Percentiles rank a stretch among this genome's conserved stretches.
Conservation (phyloP, 306 rosid species). For the Coriaria nepalensis region DNA sequence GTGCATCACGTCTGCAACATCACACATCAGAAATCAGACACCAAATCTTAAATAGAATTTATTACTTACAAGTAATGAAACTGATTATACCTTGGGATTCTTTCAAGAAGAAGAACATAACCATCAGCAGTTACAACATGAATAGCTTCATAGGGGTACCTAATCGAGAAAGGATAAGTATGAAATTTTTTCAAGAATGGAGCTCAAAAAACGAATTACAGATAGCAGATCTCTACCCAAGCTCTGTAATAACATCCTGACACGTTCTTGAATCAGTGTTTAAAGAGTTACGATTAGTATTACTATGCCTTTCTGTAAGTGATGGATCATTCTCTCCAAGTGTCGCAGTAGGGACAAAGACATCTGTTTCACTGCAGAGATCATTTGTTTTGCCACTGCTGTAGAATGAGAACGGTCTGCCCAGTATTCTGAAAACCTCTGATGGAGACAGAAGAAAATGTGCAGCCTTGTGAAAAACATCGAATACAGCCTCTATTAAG, state of each 20-base stretch:
- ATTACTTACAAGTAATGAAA: neutral
- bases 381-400: slow-evolving; percentile 13
- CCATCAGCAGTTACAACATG: slow-evolving; percentile 78
- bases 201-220: slow-evolving; percentile 12
- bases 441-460: slow-evolving; percentile 74
- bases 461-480: slow-evolving; percentile 52
- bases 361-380: slow-evolving; percentile 15
- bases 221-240: slow-evolving; percentile 45
- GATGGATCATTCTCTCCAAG: slow-evolving; percentile 43
- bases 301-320: slow-evolving; percentile 29
- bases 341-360: slow-evolving; percentile 27
- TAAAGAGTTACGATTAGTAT: slow-evolving; percentile 38
- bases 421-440: slow-evolving; percentile 30
- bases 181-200: too few relatives aligned
- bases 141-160: slow-evolving; percentile 91
- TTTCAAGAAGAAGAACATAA: slow-evolving; percentile 83
- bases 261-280: slow-evolving; percentile 93
- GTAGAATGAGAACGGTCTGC: slow-evolving; percentile 26
- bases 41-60: neutral
- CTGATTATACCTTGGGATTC: slow-evolving; percentile 66
- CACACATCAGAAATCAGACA: slow-evolving; percentile 15
- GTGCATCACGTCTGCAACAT: slow-evolving; percentile 73
- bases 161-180: slow-evolving; percentile 19
- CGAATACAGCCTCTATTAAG: slow-evolving; percentile 65
- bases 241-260: slow-evolving; percentile 89